Evolutionary conservation across 169 alveolate genomes (phyloP).

Genomic region (Plasmodium ovale): DNA sequence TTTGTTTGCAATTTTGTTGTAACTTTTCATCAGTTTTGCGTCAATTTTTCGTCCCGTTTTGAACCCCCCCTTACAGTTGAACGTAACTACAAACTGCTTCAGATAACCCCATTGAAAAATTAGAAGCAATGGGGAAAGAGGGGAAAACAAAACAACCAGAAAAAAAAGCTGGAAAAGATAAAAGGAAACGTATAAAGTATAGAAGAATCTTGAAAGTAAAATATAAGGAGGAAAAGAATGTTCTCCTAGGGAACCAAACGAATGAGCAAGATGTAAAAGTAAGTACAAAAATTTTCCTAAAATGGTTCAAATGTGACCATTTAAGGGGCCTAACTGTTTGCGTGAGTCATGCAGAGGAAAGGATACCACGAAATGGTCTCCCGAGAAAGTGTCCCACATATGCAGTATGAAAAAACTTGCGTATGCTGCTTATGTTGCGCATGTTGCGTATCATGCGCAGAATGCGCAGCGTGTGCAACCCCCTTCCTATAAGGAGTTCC

Average conservation of each 20-base stretch:
- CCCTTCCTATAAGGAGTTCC: too few species aligned
- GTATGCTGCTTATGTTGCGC: too few species aligned
- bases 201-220: constrained; percentile 57
- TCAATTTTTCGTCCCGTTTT: not conserved
- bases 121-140: not conserved
- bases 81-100: too few species aligned
- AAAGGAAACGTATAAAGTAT: constrained; percentile 38
- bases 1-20: too few species aligned
- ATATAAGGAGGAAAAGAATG: constrained; percentile 46
- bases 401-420: too few species aligned
- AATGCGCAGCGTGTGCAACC: too few species aligned
- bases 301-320: not conserved
- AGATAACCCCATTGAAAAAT: not conserved
- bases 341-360: too few species aligned
- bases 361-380: too few species aligned
- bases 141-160: not conserved
- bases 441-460: too few species aligned
- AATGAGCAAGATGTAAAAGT: constrained; percentile 9
- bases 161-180: constrained; percentile 5
- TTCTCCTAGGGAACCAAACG: not conserved
- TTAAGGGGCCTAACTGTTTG: too few species aligned
- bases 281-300: not conserved
- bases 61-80: not conserved
- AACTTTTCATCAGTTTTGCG: too few species aligned
- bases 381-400: too few species aligned